These are phyloP conservation scores for Ziziphus jujuba DNA, from an alignment of 306 rosid genomes.

Conservation along the genomic window DNA sequence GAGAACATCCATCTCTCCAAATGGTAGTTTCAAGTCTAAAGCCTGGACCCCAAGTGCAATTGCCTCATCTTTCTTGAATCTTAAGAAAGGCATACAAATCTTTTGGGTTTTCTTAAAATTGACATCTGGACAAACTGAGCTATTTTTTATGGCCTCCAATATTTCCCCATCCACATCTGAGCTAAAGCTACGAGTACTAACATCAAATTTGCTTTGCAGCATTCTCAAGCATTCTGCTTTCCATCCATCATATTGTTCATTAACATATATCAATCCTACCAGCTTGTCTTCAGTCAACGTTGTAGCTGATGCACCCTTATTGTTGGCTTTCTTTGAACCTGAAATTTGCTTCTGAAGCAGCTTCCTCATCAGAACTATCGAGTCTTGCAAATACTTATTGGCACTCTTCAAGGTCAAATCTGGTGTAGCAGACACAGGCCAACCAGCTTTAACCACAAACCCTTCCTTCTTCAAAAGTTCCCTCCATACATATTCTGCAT, in stretches of 20 bases:
- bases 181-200: constrained; percentile 41
- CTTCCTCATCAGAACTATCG: constrained; percentile 77
- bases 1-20: constrained; percentile 85
- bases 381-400: constrained; percentile 81
- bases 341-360: constrained; percentile 79
- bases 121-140: constrained; percentile 58
- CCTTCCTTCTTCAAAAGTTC: constrained; percentile 77
- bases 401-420: constrained; percentile 76
- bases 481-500: constrained; percentile 85
- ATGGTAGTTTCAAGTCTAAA: constrained; percentile 70
- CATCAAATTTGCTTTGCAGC: constrained; percentile 56
- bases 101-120: constrained; percentile 65
- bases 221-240: constrained; percentile 78
- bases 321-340: constrained; percentile 68
- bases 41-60: constrained; percentile 67
- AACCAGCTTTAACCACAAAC: constrained; percentile 80
- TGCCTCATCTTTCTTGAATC: constrained; percentile 77
- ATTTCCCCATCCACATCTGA: constrained; percentile 59
- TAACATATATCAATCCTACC: constrained; percentile 65
- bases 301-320: constrained; percentile 56
- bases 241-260: constrained; percentile 84
- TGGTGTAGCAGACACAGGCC: constrained; percentile 72
- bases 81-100: constrained; percentile 83
- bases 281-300: constrained; percentile 38
- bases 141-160: constrained; percentile 53